Conservation (phyloP, 208 protist species). For the Histomonas meleagridis region DNA sequence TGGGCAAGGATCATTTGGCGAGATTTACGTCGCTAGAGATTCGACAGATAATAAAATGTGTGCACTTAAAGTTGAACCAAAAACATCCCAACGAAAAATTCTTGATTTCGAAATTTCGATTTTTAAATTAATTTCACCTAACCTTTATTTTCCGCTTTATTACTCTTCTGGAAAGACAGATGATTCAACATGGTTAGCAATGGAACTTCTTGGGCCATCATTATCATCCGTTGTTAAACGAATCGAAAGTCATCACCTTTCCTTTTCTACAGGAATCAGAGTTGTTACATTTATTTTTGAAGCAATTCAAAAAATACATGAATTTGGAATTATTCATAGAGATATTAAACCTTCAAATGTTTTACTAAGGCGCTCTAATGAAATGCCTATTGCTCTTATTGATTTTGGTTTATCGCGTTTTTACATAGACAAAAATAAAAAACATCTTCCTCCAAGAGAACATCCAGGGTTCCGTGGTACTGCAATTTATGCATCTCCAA, state of each 20-base stretch:
- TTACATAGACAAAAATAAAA: not conserved
- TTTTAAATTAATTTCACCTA: not conserved
- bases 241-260: not conserved
- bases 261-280: not conserved
- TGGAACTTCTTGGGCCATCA: not conserved
- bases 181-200: not conserved
- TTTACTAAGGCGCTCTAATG: not conserved
- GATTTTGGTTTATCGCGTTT: constrained; percentile 40
- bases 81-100: not conserved
- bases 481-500: not conserved
- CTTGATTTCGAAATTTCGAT: not conserved
- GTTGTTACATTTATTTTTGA: not conserved
- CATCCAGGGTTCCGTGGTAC: not conserved
- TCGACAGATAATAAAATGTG: not conserved
- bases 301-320: constrained; percentile 3
- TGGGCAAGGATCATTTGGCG: not conserved
- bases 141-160: not conserved
- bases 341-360: constrained; percentile 43
- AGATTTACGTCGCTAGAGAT: not conserved
- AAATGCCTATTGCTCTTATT: constrained; percentile 36
- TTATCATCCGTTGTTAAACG: not conserved
- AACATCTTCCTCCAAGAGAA: not conserved
- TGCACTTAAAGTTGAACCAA: constrained; percentile 6
- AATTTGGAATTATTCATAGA: constrained; percentile 40
- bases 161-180: not conserved